phyloP scores from a whole-genome alignment of 2,329 filamentous ascomycete genomes.

The Penicillium sp. region DNA sequence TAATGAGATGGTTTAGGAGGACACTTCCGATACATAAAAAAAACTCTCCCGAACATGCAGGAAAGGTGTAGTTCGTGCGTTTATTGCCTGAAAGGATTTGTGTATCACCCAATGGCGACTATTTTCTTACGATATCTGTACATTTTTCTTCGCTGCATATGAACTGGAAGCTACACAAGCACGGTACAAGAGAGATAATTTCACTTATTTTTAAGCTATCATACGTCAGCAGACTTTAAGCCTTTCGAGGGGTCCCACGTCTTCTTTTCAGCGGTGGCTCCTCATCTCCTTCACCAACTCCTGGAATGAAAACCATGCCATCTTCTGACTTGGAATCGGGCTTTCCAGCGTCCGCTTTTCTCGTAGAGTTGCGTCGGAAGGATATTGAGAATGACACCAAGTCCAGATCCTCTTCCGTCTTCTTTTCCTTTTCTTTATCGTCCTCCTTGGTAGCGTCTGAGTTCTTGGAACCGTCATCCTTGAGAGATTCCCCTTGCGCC shows the following conservation, averaged over 20 bases:
- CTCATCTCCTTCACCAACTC: constrained; percentile 23
- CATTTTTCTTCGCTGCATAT: no score
- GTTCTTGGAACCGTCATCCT: constrained; percentile 40
- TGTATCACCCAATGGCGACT: no score
- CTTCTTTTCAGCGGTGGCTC: constrained; percentile 42
- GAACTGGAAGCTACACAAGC: background rate
- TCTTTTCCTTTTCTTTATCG: constrained; percentile 14
- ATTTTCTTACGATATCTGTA: no score
- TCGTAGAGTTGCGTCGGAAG: constrained; percentile 26
- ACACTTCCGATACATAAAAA: no score
- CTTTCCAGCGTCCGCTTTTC: background rate
- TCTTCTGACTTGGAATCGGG: constrained; percentile 1
- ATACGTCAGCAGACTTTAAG: background rate
- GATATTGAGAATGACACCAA: constrained; percentile 40
- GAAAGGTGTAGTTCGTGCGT: no score
- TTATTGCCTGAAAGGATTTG: no score
- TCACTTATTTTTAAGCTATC: background rate
- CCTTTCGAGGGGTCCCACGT: constrained; percentile 33
- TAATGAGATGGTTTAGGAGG: no score
- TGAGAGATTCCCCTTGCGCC: constrained; percentile 8
- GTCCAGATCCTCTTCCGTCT: constrained; percentile 23
- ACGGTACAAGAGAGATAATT: background rate
- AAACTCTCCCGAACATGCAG: no score
- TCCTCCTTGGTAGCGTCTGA: constrained; percentile 8
- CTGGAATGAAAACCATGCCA: constrained; percentile 25